These are phyloP conservation scores for Stephanocyclus meneghinianus DNA, from an alignment of 352 stramenopile species.

Conservation along the genomic window DNA sequence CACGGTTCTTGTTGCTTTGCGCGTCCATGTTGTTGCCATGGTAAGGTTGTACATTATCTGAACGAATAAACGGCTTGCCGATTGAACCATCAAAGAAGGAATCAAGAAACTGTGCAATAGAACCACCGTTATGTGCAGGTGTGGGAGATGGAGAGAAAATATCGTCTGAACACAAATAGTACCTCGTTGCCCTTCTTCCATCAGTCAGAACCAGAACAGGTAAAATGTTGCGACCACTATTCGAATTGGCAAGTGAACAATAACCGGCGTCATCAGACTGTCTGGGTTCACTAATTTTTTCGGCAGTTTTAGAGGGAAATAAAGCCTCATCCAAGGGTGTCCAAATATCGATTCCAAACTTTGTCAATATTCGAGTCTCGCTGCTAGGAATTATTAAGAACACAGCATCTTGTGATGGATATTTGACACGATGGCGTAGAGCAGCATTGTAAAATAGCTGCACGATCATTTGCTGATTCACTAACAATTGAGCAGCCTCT, in stretches of 20 bases:
- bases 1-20: constrained; percentile 12
- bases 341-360: constrained; percentile 79
- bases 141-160: constrained; percentile 25
- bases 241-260: constrained; percentile 15
- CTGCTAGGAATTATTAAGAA: constrained; percentile 74
- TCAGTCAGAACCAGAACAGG: constrained; percentile 62
- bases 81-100: constrained; percentile 50
- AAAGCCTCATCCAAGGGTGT: constrained; percentile 58
- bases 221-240: constrained; percentile 31
- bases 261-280: constrained; percentile 21
- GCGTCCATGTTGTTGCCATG: background rate
- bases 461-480: constrained; percentile 37
- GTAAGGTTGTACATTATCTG: constrained; percentile 8
- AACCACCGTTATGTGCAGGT: constrained; percentile 21
- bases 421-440: constrained; percentile 28
- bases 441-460: constrained; percentile 51
- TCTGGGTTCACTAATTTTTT: constrained; percentile 7
- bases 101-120: constrained; percentile 53
- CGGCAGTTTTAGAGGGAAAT: constrained; percentile 5
- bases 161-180: constrained; percentile 51
- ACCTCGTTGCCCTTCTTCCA: constrained; percentile 37
- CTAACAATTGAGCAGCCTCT: constrained; percentile 27
- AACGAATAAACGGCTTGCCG: constrained; percentile 46
- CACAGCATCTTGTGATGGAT: constrained; percentile 49
- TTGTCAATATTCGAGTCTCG: constrained; percentile 66